These are phyloP conservation scores for Collybia nuda DNA, from an alignment of 768 basidiomycete genomes.

Conservation along the genomic window DNA sequence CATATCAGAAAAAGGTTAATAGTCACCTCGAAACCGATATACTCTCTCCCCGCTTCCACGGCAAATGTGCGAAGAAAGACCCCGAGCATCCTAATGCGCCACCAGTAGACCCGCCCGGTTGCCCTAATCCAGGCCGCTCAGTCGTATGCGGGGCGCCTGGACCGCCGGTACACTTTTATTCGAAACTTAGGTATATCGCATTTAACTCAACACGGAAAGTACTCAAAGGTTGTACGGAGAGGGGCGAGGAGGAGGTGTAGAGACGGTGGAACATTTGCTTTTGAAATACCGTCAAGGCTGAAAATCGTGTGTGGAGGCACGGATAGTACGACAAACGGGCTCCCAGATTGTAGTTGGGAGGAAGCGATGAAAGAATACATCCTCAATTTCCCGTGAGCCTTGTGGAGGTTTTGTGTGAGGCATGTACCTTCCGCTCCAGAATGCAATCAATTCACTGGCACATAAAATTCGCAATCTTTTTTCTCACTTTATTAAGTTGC, in stretches of 20 bases:
- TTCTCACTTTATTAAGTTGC: too few species aligned
- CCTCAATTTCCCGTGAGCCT: constrained; percentile 57
- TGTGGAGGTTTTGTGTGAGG: too few species aligned
- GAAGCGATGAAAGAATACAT: constrained; percentile 59
- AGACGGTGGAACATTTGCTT: constrained; percentile 31
- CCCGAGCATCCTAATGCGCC: constrained; percentile 11
- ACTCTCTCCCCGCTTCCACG: constrained; percentile 73
- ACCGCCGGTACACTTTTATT: constrained; percentile 70
- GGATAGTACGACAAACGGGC: constrained; percentile 24
- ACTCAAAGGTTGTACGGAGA: constrained; percentile 33
- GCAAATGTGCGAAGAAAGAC: constrained; percentile 64
- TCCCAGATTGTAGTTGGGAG: constrained; percentile 63
- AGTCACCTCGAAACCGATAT: constrained; percentile 50
- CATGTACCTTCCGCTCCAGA: too few species aligned
- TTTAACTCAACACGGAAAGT: constrained; percentile 39
- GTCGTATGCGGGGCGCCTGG: constrained; percentile 83
- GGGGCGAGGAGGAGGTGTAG: constrained; percentile 37
- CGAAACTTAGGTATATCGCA: constrained; percentile 45
- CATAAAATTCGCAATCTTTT: too few species aligned
- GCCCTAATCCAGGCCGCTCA: constrained; percentile 78
- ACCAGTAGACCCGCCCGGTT: constrained; percentile 57
- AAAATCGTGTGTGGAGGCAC: constrained; percentile 45
- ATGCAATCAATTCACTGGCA: too few species aligned
- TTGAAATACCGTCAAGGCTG: constrained; percentile 26
- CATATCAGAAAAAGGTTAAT: constrained; percentile 46